A percentile compares a stretch with the other conserved stretches of the same genome.
phyloP scores from a whole-genome alignment of 139 green algal species.

The Tetratostichococcus sp. region DNA sequence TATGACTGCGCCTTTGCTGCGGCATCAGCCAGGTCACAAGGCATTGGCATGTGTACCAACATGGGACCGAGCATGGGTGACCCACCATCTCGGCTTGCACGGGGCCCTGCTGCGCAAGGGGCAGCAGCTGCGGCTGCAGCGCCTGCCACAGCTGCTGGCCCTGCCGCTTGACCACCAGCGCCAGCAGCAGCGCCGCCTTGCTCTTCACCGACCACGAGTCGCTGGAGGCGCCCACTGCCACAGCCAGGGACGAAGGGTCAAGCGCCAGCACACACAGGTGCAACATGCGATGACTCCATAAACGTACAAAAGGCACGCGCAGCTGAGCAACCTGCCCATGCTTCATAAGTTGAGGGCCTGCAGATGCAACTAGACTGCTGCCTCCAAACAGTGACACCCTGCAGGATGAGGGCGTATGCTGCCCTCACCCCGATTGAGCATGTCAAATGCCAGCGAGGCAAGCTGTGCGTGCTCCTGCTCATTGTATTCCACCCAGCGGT shows the following conservation, averaged over 20 bases:
- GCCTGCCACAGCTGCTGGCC: constrained; percentile 43
- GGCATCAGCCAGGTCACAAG: too few relatives aligned
- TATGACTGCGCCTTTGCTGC: too few relatives aligned
- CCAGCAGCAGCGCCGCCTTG: constrained; percentile 70
- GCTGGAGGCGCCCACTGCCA: constrained; percentile 11
- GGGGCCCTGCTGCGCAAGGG: constrained; percentile 35
- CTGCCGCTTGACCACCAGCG: constrained; percentile 60
- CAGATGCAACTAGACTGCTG: too few relatives aligned
- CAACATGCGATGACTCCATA: too few relatives aligned
- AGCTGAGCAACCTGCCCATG: too few relatives aligned
- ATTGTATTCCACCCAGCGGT: constrained; percentile 42
- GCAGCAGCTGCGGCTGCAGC: constrained; percentile 64
- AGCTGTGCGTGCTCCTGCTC: constrained; percentile 34
- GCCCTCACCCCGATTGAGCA: constrained; percentile 31
- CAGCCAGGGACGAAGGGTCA: too few relatives aligned
- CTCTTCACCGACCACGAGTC: constrained; percentile 47
- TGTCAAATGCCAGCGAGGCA: constrained; percentile 23
- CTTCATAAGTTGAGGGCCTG: too few relatives aligned
- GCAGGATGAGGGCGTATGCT: too few relatives aligned
- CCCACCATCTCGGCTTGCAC: constrained; percentile 29
- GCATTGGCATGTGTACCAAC: background rate
- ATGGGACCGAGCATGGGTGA: background rate
- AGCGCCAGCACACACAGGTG: too few relatives aligned
- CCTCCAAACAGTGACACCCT: too few relatives aligned
- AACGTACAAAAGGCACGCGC: too few relatives aligned